Conservation (phyloP, 2,329 filamentous ascomycete genomes). For the Trichoderma afroharzianum region DNA sequence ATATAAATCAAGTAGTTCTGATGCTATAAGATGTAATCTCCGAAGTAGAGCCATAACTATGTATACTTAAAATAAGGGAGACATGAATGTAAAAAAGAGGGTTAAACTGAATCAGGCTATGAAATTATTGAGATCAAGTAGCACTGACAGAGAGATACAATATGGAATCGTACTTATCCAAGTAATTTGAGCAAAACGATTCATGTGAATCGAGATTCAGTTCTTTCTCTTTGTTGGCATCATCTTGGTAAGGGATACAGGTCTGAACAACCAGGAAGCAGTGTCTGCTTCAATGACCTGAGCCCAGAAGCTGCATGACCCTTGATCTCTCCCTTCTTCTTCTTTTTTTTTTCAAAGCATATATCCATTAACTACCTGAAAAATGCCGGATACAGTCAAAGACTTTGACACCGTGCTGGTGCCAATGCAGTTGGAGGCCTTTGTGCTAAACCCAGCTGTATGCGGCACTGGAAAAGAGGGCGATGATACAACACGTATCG, state of each 20-base stretch:
- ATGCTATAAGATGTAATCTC: background rate
- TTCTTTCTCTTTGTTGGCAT: background rate
- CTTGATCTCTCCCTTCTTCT: background rate
- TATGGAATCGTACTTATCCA: background rate
- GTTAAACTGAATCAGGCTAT: background rate
- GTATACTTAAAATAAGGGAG: background rate
- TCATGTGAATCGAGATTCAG: background rate
- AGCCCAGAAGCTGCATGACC: background rate
- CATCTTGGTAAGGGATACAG: background rate
- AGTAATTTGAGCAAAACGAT: background rate
- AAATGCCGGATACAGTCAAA: background rate
- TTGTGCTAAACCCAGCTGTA: background rate
- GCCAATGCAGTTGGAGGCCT: background rate
- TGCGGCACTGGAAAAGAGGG: background rate
- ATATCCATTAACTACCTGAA: background rate
- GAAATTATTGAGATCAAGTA: background rate
- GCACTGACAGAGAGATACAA: background rate
- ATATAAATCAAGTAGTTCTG: background rate
- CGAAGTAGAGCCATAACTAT: background rate
- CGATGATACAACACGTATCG: background rate
- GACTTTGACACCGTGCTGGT: background rate
- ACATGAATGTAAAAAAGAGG: background rate
- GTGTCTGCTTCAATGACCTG: background rate
- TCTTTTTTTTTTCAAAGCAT: background rate
- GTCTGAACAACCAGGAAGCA: background rate